These are phyloP conservation scores for Diversispora epigaea DNA, from an alignment of 192 early-diverging fungal genomes.

Conservation along the genomic window DNA sequence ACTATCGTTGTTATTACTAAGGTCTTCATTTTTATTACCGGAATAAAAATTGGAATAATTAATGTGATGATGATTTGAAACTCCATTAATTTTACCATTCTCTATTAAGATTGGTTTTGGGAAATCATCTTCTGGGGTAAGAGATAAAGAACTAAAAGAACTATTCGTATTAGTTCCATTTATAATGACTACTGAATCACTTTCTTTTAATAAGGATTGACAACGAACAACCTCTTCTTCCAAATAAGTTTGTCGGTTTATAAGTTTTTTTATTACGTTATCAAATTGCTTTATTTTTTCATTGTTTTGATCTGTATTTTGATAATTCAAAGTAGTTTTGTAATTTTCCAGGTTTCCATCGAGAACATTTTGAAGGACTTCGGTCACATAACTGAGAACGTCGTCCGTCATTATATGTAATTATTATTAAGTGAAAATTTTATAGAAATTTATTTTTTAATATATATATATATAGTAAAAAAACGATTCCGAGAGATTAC, in stretches of 20 bases:
- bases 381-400: slow-evolving; percentile 22
- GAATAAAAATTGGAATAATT: neutral
- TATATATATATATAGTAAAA: too few relatives aligned
- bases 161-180: neutral
- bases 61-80: neutral
- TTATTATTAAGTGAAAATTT: too few relatives aligned
- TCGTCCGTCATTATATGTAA: slow-evolving; percentile 21
- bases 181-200: slow-evolving; percentile 25
- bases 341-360: slow-evolving; percentile 17
- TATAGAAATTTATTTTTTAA: too few relatives aligned
- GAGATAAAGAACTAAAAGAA: neutral
- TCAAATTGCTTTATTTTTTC: slow-evolving; percentile 7
- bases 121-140: neutral
- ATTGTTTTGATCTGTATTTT: neutral
- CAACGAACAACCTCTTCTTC: slow-evolving; percentile 19
- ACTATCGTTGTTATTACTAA: too few relatives aligned
- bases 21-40: neutral
- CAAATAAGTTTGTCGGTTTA: slow-evolving; percentile 1
- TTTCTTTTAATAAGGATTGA: slow-evolving; percentile 13
- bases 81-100: neutral
- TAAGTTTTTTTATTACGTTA: neutral
- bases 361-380: slow-evolving; percentile 25
- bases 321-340: neutral
- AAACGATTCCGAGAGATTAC: too few relatives aligned
- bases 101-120: neutral